phyloP scores from a whole-genome alignment of 2,329 filamentous ascomycete genomes.

The Coniochaeta hoffmannii region DNA sequence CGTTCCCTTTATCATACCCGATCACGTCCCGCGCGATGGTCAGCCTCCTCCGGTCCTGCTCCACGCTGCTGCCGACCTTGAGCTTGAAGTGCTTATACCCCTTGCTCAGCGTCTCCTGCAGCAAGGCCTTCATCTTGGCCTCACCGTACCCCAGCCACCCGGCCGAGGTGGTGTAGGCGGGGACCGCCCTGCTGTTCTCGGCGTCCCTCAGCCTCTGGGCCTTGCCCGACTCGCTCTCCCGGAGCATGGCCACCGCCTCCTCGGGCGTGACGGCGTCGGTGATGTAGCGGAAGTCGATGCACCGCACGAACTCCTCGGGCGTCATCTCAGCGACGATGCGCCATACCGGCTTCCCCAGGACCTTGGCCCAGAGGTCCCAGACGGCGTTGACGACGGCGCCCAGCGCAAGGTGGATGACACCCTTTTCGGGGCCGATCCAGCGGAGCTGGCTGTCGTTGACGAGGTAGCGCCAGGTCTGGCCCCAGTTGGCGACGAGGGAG shows the following conservation, averaged over 20 bases:
- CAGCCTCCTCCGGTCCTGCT: slow-evolving; percentile 64
- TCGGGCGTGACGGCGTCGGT: slow-evolving; percentile 85
- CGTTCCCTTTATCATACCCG: slow-evolving; percentile 73
- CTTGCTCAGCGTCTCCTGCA: slow-evolving; percentile 65
- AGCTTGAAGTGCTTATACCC: slow-evolving; percentile 87
- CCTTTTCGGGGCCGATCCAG: slow-evolving; percentile 93
- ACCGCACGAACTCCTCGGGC: slow-evolving; percentile 76
- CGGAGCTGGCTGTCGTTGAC: slow-evolving; percentile 84
- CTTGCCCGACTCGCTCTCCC: slow-evolving; percentile 60
- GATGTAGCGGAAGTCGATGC: slow-evolving; percentile 93
- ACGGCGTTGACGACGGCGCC: slow-evolving; percentile 85
- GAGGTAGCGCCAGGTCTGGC: slow-evolving; percentile 84
- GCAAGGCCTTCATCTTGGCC: slow-evolving; percentile 72
- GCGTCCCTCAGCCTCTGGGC: slow-evolving; percentile 65
- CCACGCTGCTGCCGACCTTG: slow-evolving; percentile 72
- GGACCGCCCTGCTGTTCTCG: slow-evolving; percentile 65
- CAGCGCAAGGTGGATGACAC: slow-evolving; percentile 86
- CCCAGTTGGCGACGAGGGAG: slow-evolving; percentile 73
- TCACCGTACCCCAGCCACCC: slow-evolving; percentile 90
- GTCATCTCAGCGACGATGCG: slow-evolving; percentile 83
- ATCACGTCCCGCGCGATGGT: slow-evolving; percentile 71
- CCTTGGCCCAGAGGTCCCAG: slow-evolving; percentile 95
- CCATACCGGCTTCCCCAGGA: slow-evolving; percentile 82
- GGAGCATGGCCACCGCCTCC: slow-evolving; percentile 68
- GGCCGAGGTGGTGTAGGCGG: slow-evolving; percentile 83